Conservation (phyloP, 2,329 filamentous ascomycete species). For the Graphilbum sp. region DNA sequence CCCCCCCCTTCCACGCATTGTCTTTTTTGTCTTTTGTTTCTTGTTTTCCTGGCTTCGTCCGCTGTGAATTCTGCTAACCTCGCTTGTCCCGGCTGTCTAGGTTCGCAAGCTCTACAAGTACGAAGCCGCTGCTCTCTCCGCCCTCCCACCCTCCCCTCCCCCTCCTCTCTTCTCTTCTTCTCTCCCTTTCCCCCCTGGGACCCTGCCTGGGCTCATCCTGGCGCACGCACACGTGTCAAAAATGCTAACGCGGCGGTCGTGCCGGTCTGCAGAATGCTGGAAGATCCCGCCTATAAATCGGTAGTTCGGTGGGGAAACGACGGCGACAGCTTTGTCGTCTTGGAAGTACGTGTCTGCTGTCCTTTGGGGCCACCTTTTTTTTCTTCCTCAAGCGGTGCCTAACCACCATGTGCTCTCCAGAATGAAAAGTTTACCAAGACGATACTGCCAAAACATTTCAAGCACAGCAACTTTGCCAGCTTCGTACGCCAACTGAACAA, state of each 20-base stretch:
- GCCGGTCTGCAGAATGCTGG: conserved; percentile 59
- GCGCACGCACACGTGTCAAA: too few species aligned
- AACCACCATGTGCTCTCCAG: conserved; percentile 28
- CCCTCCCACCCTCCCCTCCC: conserved; percentile 2
- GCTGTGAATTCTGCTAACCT: conserved; percentile 2
- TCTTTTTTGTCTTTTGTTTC: too few species aligned
- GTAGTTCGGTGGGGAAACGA: conserved; percentile 94
- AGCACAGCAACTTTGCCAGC: conserved; percentile 96
- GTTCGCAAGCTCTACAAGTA: conserved; percentile 99
- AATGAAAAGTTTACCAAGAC: conserved; percentile 97
- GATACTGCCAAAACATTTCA: conserved; percentile 95
- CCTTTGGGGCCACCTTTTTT: neutral
- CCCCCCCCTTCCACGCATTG: too few species aligned
- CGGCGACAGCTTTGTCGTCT: conserved; percentile 88
- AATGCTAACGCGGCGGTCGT: conserved; percentile 13
- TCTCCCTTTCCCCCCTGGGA: too few species aligned
- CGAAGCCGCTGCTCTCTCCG: conserved; percentile 10
- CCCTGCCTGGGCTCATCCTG: too few species aligned
- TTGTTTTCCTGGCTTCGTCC: neutral
- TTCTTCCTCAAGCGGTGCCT: neutral
- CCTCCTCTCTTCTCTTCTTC: too few species aligned
- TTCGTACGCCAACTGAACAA: conserved; percentile 94
- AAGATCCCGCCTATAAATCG: conserved; percentile 80
- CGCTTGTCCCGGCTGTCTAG: conserved; percentile 27
- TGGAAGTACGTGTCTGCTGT: conserved; percentile 54